Evolutionary conservation across 768 basidiomycete species (phyloP), one percentile per base, ranked within the genome.

Genomic region (Tricholoma hemisulphureum): DNA sequence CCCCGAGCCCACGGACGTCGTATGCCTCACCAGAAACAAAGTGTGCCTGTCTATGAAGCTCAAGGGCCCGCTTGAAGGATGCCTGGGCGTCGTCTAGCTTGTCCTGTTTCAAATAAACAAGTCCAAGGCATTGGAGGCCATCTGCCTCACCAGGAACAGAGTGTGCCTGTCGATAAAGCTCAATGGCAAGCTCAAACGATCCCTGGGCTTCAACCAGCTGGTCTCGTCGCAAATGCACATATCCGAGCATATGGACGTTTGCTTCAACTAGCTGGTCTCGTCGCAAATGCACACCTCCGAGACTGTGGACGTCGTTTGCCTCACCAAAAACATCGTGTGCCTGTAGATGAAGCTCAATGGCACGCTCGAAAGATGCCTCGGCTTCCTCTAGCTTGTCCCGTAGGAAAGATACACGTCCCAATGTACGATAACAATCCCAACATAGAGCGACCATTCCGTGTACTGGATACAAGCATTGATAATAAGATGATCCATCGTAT

Each of bases 21-120:
- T 63, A 52, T 26, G 56, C 66, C 39, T 63, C 41, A 0, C 62
- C 64, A 2, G 53, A 26, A n/a, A 59, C 55, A 56, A 60, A 35
- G 6, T 57, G 46, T 10, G 24, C 24, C 26, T n/a, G 24, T 50
- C 14, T 50, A 9, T 50, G 26, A 32, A 45, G 43, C 10, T 45
- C 43, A 16, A 23, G 2, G 1, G 43, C 21, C 23, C 18, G 43
- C 43, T 45, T 13, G 2, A 45, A 45, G 43, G 23, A 45, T 45
- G 10, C 43, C 6, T 45, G 10, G 5, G 43, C 43, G 23, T 45
- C 35, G 4, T 56, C 55, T 35, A 46, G 29, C 21, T 37, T 50
- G 9, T n/a, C 14, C 24, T 16, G 9, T 45, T 7, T 8, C 23
- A 24, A 14, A 20, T 45, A 24, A 3, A 45, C 10, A 24, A 24